phyloP scores from a whole-genome alignment of 169 alveolate genomes.

The Cryptosporidium bovis region DNA sequence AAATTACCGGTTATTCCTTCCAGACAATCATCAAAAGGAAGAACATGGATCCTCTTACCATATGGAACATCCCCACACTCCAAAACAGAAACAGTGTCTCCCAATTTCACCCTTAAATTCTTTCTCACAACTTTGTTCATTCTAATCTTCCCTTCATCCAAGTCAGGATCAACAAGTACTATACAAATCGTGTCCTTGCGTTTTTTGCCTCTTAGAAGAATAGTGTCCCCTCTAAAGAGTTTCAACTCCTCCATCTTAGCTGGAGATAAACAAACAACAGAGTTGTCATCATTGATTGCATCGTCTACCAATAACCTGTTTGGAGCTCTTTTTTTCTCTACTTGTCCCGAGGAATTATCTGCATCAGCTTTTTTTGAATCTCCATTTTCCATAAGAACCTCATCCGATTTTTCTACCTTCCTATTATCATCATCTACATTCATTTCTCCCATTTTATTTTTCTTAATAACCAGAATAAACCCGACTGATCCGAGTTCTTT shows the following conservation, averaged over 20 bases:
- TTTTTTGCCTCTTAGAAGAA: conserved; percentile 98
- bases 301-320: conserved; percentile 96
- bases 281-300: conserved; percentile 98
- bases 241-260: conserved; percentile 95
- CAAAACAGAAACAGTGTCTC: conserved; percentile 95
- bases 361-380: conserved; percentile 6
- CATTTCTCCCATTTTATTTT: conserved; percentile 21
- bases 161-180: conserved; percentile 95
- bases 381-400: conserved; percentile 40
- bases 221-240: conserved; percentile 98
- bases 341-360: not conserved
- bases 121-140: conserved; percentile 96
- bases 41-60: conserved; percentile 97
- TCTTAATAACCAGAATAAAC: not conserved
- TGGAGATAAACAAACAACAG: conserved; percentile 96
- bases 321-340: conserved; percentile 89
- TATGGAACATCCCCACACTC: conserved; percentile 98
- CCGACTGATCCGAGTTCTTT: too few relatives aligned
- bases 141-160: conserved; percentile 96
- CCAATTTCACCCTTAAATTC: conserved; percentile 97
- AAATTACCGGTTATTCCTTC: conserved; percentile 99
- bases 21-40: conserved; percentile 99
- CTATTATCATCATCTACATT: conserved; percentile 62
- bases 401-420: conserved; percentile 43
- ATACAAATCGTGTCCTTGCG: conserved; percentile 98